Base-by-base conservation (phyloP, 2,329 filamentous ascomycete species). In the Aspergillus alliaceus region DNA sequence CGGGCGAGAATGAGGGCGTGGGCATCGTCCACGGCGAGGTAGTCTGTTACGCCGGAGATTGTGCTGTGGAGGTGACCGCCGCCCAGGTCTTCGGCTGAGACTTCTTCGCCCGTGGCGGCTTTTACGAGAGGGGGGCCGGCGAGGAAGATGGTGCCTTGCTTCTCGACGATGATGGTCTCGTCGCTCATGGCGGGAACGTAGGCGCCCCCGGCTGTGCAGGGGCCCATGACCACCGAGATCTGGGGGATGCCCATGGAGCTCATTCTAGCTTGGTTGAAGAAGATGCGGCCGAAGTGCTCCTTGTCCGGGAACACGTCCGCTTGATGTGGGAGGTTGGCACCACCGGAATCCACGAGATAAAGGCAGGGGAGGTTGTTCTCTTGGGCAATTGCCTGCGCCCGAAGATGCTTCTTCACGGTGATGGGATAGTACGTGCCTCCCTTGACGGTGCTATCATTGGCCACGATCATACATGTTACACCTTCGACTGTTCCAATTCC, bases 101-200 rank as follows among this genome's bases (percentile, higher is more conserved):
- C 92, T 29, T 90, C 87, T 76, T 99, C 93, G 12, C 93, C 95
- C 0, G 95, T 99, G 11, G 93, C 93, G 8, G 95, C 95, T 77
- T 97, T 96, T 61, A 99, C 95, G 1, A 99, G 82, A 0, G 95
- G 93, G 18, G 93, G 93, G 0, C 93, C 95, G 1, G 93, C 93
- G 2, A 99, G 85, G 80, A 98, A 99, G 72, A 99, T 96, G 65
- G 96, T 93, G n/a, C 93, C 93, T 74, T 97, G 93, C 52, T 93
- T 89, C 69, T 91, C 87, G 37, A 98, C 95, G 63, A 99, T 98
- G 75, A 99, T 97, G 71, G 87, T 92, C 81, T 98, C 95, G 72
- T 98, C 95, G 59, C 90, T 93, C 93, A 99, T 98, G 68, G 91
- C 91, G 11, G 93, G 93, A 11, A 98, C 93, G 72, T 99, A 98